A percentile compares a stretch with the other conserved stretches of the same genome.
phyloP scores from a whole-genome alignment of 345 rosid genomes.

The Geranium rotundifolium region DNA sequence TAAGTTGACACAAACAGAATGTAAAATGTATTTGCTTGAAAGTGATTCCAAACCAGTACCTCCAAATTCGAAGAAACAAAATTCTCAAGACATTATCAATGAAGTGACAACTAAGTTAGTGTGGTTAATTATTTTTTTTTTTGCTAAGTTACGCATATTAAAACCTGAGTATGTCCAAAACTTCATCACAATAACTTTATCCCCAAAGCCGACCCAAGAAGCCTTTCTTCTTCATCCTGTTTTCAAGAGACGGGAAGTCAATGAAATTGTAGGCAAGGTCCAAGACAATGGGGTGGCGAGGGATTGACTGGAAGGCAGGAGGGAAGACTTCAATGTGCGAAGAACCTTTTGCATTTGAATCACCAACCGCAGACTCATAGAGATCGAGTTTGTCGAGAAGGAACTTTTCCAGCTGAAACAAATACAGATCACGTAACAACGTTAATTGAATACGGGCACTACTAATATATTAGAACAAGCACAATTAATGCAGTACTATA shows the following conservation, averaged over 20 bases:
- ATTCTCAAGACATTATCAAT: background rate
- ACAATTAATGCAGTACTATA: background rate
- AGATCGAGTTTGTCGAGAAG: constrained; percentile 68
- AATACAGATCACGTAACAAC: background rate
- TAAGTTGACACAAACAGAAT: too few species aligned
- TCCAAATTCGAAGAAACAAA: background rate
- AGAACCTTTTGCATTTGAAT: constrained; percentile 39
- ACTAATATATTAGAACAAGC: background rate
- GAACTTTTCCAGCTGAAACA: constrained; percentile 55
- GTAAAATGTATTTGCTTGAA: background rate
- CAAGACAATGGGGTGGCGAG: constrained; percentile 77
- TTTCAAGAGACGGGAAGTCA: constrained; percentile 73
- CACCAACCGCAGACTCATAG: constrained; percentile 75
- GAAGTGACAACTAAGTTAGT: background rate
- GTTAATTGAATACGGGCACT: background rate
- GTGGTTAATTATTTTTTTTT: background rate
- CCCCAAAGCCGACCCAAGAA: constrained; percentile 67
- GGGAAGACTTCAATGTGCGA: constrained; percentile 82
- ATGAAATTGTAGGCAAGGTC: constrained; percentile 66
- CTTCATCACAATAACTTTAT: constrained; percentile 12
- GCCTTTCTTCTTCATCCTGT: constrained; percentile 80
- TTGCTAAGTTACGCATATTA: background rate
- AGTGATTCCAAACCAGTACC: background rate
- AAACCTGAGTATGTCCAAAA: background rate
- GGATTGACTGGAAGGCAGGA: constrained; percentile 51